These are phyloP conservation scores for Monosporascus sp. DNA, from an alignment of 2,329 filamentous ascomycete species.

Conservation along the genomic window DNA sequence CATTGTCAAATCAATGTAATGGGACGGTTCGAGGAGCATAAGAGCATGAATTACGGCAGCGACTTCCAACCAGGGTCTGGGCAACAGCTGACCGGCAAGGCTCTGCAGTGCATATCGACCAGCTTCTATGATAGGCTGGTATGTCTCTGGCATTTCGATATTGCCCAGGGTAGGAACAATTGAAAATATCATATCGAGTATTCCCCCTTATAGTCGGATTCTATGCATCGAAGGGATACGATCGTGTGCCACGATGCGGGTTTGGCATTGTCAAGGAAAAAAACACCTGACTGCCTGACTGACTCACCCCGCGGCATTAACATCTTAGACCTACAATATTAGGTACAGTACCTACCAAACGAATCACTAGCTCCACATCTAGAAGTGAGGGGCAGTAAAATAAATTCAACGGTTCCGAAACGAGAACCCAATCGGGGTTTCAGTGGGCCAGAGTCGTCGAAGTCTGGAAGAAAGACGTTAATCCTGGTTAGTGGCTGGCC, in stretches of 20 bases:
- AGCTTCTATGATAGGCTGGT: slow-evolving; percentile 72
- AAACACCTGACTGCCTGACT: neutral
- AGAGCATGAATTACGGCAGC: slow-evolving; percentile 93
- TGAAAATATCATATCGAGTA: too few species aligned
- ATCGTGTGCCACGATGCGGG: too few species aligned
- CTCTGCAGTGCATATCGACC: slow-evolving; percentile 55
- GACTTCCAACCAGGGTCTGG: slow-evolving; percentile 50
- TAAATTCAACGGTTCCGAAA: neutral
- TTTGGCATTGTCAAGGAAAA: too few species aligned
- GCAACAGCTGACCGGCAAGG: slow-evolving; percentile 12
- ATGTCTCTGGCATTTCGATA: slow-evolving; percentile 54
- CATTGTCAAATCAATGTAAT: slow-evolving; percentile 60
- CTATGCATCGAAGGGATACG: too few species aligned
- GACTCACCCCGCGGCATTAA: neutral
- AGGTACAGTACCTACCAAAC: too few species aligned
- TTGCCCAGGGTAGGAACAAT: neutral
- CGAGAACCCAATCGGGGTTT: neutral
- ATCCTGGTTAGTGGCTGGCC: neutral
- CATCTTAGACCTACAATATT: too few species aligned
- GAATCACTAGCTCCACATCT: too few species aligned
- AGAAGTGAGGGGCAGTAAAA: neutral
- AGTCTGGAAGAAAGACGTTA: neutral
- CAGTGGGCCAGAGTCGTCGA: neutral
- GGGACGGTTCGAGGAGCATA: slow-evolving; percentile 73
- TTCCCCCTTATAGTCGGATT: too few species aligned